Base-by-base conservation (phyloP, 2,329 filamentous ascomycete genomes). In the Verticillium dahliae region DNA sequence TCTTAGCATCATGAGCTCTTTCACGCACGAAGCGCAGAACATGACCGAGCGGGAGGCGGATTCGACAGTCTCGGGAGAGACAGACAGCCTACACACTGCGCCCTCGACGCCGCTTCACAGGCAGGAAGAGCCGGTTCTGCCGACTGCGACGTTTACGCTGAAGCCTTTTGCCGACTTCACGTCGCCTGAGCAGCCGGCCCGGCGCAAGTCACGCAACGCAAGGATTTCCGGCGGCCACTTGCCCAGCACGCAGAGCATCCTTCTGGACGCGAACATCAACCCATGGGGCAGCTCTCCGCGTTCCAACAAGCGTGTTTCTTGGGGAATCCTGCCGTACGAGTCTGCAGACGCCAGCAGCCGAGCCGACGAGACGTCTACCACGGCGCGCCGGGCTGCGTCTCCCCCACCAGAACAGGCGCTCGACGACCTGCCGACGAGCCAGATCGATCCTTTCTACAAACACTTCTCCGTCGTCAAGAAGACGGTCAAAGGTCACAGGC, bases 91-190 rank as follows among this genome's bases (percentile, higher is more conserved):
- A 4, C 58, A 59, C 11, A 59, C 58, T 1, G n/a, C 58, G n/a
- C 33, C 45, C 3, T 31, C 58, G 1, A 55, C 58, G 15, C 58
- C 58, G 6, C 14, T 7, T 3, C 14, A 27, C n/a, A 34, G 35
- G 35, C 9, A 37, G 35, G 13, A 10, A 10, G 35, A 54, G 4
- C 27, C 41, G 33, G 50, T 58, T 1, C 38, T 14, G 35, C 15
- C 61, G 9, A 34, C 55, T 15, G 52, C 56, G 22, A 39, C 14
- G 39, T 73, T 83, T 35, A 78, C 78, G 0, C 74, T 83, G 66
- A 82, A 80, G 63, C 77, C 81, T 0, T 85, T 85, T 67, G 76
- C 80, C 1, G 77, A 78, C 1, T 85, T 85, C 67, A 78, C 81
- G 67, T 80, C 80, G 0, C 78, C 80, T 1, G 82, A 81, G 0